Conservation (phyloP, 257 asterid species). For the Scutellaria minor region DNA sequence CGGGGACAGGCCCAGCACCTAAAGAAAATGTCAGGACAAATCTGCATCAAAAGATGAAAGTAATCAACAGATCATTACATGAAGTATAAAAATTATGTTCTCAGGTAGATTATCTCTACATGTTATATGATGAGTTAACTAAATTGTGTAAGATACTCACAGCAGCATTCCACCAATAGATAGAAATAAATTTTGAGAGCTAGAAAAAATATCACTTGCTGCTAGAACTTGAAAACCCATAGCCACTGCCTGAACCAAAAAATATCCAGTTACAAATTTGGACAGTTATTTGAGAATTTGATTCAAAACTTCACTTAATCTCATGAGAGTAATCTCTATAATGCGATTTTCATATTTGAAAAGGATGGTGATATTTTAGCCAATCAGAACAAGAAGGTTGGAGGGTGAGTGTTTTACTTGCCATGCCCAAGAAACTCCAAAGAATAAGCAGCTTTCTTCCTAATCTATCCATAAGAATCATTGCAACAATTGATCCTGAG, state of each 20-base stretch:
- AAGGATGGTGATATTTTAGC: slow-evolving; percentile 18
- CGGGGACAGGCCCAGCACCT: slow-evolving; percentile 95
- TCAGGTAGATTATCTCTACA: too few species aligned
- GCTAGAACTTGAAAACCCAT: slow-evolving; percentile 77
- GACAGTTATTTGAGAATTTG: slow-evolving; percentile 17
- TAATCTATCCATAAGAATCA: slow-evolving; percentile 89
- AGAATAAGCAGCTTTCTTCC: slow-evolving; percentile 91
- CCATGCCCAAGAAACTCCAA: slow-evolving; percentile 97
- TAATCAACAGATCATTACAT: slow-evolving; percentile 7
- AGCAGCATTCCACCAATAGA: slow-evolving; percentile 88
- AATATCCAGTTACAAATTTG: slow-evolving; percentile 33
- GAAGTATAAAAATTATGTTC: background rate
- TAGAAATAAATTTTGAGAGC: slow-evolving; percentile 50
- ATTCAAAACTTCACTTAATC: background rate
- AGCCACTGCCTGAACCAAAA: slow-evolving; percentile 61
- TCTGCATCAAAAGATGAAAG: slow-evolving; percentile 46
- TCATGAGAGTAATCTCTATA: background rate
- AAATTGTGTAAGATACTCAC: slow-evolving; percentile 56
- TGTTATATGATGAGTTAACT: slow-evolving; percentile 4
- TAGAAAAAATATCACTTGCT: slow-evolving; percentile 53
- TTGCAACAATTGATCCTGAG: slow-evolving; percentile 81
- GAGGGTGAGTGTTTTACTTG: slow-evolving; percentile 52
- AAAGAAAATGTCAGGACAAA: slow-evolving; percentile 74
- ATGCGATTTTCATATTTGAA: slow-evolving; percentile 1
- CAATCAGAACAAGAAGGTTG: slow-evolving; percentile 29